Percentiles rank a stretch among this genome's conserved stretches.
phyloP scores from a whole-genome alignment of 2,329 filamentous ascomycete genomes.

The Colletotrichum sp. region DNA sequence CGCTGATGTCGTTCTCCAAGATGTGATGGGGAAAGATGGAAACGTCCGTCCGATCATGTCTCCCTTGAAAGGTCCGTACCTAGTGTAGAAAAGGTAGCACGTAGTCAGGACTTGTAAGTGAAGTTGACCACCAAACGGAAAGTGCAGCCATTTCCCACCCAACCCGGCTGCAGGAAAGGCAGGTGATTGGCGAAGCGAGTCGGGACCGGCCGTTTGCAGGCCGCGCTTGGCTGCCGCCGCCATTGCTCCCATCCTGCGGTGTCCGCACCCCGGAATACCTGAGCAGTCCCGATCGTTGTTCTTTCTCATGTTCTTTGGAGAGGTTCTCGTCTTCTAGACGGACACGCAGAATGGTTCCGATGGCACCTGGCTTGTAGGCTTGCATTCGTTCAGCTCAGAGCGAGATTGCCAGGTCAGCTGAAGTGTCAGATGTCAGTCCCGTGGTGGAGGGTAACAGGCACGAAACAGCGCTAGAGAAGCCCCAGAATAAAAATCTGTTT shows the following conservation, averaged over 20 bases:
- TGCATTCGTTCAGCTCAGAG: neutral
- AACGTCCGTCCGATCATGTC: neutral
- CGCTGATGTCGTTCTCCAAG: neutral
- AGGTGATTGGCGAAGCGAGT: neutral
- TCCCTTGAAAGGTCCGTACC: neutral
- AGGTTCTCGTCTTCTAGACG: neutral
- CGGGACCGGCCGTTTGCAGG: conserved; percentile 3
- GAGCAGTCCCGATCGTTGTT: neutral
- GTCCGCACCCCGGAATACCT: neutral
- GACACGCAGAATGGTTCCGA: neutral
- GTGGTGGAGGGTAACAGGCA: neutral
- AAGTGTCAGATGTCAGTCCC: conserved; percentile 1
- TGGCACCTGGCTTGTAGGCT: neutral
- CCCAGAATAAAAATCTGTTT: conserved; percentile 18
- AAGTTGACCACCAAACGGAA: neutral
- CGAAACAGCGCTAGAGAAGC: conserved; percentile 18
- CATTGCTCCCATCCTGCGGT: neutral
- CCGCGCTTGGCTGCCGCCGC: neutral
- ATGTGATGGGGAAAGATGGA: neutral
- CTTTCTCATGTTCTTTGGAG: neutral
- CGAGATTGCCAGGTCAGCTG: neutral
- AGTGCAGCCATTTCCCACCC: neutral
- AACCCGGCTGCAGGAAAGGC: neutral
- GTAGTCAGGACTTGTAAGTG: neutral
- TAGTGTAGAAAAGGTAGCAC: neutral